A percentile compares a stretch with the other conserved stretches of the same genome.
phyloP scores from a whole-genome alignment of 2,329 filamentous ascomycete genomes.

The Botrytis cinerea region DNA sequence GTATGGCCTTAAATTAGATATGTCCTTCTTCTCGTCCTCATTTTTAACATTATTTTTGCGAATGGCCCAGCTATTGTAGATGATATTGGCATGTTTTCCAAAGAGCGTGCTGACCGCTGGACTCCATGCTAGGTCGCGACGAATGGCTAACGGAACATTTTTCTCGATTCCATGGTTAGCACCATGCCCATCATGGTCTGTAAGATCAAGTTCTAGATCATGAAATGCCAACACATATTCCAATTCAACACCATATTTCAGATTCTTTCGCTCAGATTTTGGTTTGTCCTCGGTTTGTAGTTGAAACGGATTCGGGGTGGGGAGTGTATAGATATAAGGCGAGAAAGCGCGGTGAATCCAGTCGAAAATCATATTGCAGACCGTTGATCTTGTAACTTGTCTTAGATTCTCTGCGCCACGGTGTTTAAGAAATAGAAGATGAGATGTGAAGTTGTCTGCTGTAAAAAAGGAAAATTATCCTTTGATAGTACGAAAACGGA shows the following conservation, averaged over 20 bases:
- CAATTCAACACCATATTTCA: slow-evolving; percentile 34
- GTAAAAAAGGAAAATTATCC: neutral
- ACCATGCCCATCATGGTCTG: neutral
- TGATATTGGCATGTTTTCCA: slow-evolving; percentile 20
- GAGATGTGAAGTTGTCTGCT: neutral
- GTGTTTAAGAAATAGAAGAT: neutral
- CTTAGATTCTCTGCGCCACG: neutral
- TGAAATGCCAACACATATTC: slow-evolving; percentile 36
- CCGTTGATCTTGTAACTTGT: neutral
- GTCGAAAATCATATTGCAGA: slow-evolving; percentile 3
- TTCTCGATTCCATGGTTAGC: slow-evolving; percentile 22
- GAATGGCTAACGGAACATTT: slow-evolving; percentile 24
- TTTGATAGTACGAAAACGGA: slow-evolving; percentile 24
- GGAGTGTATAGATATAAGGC: neutral
- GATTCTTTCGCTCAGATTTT: neutral
- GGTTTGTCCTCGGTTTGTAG: neutral
- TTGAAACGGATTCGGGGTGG: neutral
- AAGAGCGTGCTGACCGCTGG: neutral
- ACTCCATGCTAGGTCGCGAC: slow-evolving; percentile 25
- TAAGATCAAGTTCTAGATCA: slow-evolving; percentile 29
- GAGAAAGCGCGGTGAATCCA: neutral
- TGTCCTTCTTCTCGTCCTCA: neutral
- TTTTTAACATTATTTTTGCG: neutral
- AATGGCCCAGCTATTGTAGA: slow-evolving; percentile 34
- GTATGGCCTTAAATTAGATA: slow-evolving; percentile 21